A percentile compares a stretch with the other conserved stretches of the same genome.
Conservation (phyloP, 169 alveolate genomes). For the Eimeria zaria region DNA sequence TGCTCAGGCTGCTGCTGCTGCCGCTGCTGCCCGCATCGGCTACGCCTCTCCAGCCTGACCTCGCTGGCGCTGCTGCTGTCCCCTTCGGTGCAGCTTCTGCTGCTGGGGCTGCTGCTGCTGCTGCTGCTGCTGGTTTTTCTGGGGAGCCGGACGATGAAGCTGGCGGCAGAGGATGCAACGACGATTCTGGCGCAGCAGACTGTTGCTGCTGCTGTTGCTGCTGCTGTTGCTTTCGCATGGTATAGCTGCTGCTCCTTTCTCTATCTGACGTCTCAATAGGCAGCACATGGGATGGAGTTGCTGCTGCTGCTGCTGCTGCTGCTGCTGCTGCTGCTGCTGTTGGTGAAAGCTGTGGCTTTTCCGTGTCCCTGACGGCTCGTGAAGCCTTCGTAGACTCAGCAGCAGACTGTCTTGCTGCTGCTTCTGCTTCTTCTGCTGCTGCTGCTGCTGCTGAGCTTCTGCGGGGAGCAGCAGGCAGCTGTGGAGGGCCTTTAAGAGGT, state of each 20-base stretch:
- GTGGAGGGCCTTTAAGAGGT: not conserved
- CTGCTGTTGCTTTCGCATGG: constrained; percentile 15
- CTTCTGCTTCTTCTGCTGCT: constrained; percentile 15
- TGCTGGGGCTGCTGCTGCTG: not conserved
- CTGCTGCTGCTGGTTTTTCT: too few species aligned
- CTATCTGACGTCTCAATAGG: not conserved
- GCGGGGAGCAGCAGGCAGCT: not conserved
- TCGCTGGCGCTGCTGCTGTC: not conserved
- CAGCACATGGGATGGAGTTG: not conserved
- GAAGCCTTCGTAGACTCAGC: not conserved
- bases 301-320: constrained; percentile 11
- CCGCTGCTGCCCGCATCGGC: not conserved
- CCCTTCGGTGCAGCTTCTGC: not conserved
- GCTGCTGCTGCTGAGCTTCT: not conserved
- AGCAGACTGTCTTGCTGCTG: not conserved
- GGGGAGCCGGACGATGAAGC: too few species aligned
- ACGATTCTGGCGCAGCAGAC: too few species aligned
- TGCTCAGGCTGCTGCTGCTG: not conserved
- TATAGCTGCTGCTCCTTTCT: not conserved
- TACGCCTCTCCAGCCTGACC: not conserved
- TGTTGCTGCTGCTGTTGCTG: not conserved
- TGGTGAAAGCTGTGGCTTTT: not conserved
- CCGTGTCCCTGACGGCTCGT: not conserved
- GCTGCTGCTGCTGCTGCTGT: too few species aligned
- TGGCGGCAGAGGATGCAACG: too few species aligned